These are phyloP conservation scores for Gonapodya sp. DNA, from an alignment of 192 early-diverging fungal species.

Conservation along the genomic window DNA sequence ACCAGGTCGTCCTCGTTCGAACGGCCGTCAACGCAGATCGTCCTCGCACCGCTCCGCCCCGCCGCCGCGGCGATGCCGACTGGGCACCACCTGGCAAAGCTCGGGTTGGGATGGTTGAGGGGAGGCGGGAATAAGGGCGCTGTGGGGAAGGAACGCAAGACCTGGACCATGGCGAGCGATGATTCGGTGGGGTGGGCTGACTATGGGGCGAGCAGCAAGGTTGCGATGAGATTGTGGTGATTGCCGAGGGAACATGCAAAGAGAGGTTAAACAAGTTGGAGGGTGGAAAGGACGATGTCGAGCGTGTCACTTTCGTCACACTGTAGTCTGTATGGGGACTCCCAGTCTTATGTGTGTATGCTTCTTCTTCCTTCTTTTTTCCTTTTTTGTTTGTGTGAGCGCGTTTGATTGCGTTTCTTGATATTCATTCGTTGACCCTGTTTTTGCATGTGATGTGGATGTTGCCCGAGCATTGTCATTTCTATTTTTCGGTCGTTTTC, in stretches of 20 bases:
- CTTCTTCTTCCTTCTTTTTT: not conserved
- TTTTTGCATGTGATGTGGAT: not conserved
- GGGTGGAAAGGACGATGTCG: not conserved
- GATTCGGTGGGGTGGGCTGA: not conserved
- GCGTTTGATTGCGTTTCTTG: not conserved
- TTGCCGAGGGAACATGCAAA: not conserved
- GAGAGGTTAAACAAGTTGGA: not conserved
- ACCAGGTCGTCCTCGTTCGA: too few species aligned
- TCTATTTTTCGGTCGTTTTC: too few species aligned
- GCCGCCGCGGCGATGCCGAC: not conserved
- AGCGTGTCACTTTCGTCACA: too few species aligned
- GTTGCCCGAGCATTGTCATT: too few species aligned
- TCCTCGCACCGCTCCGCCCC: not conserved
- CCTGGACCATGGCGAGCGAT: not conserved
- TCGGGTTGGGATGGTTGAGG: not conserved
- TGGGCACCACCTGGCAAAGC: not conserved
- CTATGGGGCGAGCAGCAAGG: not conserved
- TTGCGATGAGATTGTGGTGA: not conserved
- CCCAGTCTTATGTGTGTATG: not conserved
- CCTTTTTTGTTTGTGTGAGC: not conserved
- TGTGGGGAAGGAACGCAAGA: not conserved
- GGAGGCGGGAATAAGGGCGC: not conserved
- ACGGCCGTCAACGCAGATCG: too few species aligned
- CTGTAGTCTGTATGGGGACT: too few species aligned
- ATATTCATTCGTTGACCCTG: not conserved